Percentiles rank a stretch among this genome's conserved stretches.
Evolutionary conservation across 1,284 basidiomycete genomes (phyloP).

Genomic region (Hemileia vastatrix): DNA sequence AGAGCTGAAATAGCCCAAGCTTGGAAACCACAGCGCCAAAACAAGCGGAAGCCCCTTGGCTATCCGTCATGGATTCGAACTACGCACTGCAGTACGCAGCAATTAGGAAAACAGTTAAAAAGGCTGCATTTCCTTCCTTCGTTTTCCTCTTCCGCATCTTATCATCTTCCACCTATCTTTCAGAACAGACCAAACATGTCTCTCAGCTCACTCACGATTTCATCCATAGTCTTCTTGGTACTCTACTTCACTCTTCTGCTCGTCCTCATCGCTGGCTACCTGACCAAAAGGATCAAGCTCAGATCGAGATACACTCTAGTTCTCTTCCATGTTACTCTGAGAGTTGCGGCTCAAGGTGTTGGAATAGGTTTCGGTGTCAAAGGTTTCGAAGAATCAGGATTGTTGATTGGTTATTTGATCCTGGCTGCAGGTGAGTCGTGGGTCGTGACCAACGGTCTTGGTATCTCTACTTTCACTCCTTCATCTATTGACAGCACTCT

Average conservation of each 20-base stretch:
- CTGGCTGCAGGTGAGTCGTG: slow-evolving; percentile 11
- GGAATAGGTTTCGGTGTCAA: slow-evolving; percentile 29
- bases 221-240: slow-evolving; percentile 25
- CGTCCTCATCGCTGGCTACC: slow-evolving; percentile 7
- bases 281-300: slow-evolving; percentile 15
- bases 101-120: no score
- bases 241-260: slow-evolving; percentile 24
- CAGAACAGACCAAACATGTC: neutral
- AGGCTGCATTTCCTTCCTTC: neutral
- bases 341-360: slow-evolving; percentile 27
- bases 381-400: slow-evolving; percentile 18
- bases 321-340: slow-evolving; percentile 27
- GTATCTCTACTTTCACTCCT: neutral
- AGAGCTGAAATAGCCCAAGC: no score
- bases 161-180: neutral
- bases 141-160: neutral
- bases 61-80: no score
- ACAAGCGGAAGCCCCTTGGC: no score
- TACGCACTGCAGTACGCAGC: no score
- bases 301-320: slow-evolving; percentile 26
- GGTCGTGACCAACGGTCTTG: neutral
- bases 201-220: slow-evolving; percentile 16
- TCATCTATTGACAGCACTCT: neutral
- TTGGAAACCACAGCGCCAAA: no score
- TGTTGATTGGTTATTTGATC: slow-evolving; percentile 31